phyloP scores from a whole-genome alignment of 225 moss, liverwort and hornwort genomes.

The Pleurozium schreberi region DNA sequence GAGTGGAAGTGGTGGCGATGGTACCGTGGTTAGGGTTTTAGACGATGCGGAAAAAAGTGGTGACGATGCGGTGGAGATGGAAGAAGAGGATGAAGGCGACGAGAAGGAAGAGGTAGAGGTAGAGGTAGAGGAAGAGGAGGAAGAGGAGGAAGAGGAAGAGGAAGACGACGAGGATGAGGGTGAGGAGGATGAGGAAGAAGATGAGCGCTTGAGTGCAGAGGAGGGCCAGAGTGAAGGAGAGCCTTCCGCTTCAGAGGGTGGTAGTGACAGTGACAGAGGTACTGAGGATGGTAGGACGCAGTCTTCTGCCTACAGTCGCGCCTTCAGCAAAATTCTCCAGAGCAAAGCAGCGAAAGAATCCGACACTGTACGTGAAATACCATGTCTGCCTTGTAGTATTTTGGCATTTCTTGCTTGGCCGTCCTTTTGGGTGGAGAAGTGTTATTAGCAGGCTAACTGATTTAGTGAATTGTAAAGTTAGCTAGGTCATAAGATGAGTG shows the following conservation, averaged over 20 bases:
- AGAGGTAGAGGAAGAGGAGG: neutral
- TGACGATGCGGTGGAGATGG: conserved; percentile 5
- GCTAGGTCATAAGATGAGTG: neutral
- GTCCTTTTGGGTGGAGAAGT: neutral
- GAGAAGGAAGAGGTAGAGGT: neutral
- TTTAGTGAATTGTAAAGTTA: neutral
- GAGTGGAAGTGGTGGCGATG: neutral
- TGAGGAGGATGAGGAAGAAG: neutral
- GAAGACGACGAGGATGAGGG: neutral
- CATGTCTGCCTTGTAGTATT: neutral
- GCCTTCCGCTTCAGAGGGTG: conserved; percentile 26
- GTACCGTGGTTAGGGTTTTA: neutral
- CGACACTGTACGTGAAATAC: conserved; percentile 25
- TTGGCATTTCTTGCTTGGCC: neutral
- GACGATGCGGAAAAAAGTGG: neutral
- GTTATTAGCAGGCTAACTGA: neutral
- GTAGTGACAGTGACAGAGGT: conserved; percentile 4
- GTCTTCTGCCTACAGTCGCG: conserved; percentile 45
- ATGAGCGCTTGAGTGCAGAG: neutral
- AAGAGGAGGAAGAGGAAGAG: neutral
- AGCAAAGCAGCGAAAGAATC: conserved; percentile 36
- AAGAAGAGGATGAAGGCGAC: neutral
- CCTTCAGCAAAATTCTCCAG: conserved; percentile 49
- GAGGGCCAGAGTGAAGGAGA: conserved; percentile 18
- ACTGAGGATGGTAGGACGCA: neutral